A percentile compares a stretch with the other conserved stretches of the same genome.
Evolutionary conservation across 306 rosid species (phyloP).

Genomic region (Fagus sylvatica): DNA sequence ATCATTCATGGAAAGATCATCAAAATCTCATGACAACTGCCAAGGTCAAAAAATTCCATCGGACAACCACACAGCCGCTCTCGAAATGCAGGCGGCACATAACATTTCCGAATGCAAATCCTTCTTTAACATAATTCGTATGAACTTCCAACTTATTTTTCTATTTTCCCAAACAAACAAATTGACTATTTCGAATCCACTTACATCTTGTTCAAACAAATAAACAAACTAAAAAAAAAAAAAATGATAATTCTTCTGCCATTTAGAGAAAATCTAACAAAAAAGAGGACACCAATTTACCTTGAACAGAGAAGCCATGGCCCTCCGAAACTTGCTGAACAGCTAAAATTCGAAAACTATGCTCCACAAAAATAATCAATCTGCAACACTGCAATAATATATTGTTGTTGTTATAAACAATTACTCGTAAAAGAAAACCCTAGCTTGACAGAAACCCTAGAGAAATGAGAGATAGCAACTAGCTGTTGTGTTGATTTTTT

Average conservation of each 20-base stretch:
- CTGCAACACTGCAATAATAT: not conserved
- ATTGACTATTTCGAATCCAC: not conserved
- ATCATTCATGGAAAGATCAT: no score
- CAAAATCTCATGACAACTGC: not conserved
- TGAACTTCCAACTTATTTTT: not conserved
- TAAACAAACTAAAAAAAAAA: not conserved
- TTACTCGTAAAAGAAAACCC: no score
- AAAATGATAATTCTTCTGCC: not conserved
- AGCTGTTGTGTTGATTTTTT: no score
- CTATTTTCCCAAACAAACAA: not conserved
- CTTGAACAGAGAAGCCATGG: conserved; percentile 15
- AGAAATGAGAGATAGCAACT: no score
- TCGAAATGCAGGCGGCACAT: not conserved
- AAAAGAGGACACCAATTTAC: not conserved
- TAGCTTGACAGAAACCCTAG: not conserved
- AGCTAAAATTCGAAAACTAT: not conserved
- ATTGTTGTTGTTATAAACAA: not conserved
- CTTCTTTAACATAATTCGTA: not conserved
- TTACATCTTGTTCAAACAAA: not conserved
- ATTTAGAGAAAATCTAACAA: not conserved
- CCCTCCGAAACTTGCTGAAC: not conserved
- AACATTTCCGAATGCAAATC: not conserved
- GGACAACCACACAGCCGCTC: not conserved
- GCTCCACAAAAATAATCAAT: not conserved
- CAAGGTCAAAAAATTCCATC: not conserved